phyloP scores from a whole-genome alignment of 148 eudicot species.

The Linanthus parryae region DNA sequence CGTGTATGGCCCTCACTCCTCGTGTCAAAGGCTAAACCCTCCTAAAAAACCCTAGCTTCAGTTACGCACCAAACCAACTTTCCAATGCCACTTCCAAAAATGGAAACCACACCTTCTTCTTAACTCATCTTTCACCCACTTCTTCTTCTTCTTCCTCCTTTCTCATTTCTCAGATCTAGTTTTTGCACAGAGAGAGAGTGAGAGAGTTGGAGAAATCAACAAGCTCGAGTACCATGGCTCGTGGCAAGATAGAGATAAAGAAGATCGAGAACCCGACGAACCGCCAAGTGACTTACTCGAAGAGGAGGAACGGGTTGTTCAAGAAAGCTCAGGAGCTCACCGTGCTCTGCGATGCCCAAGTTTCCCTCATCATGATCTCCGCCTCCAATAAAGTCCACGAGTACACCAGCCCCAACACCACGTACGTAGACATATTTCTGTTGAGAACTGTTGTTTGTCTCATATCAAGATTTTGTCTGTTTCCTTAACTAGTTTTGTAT shows the following conservation, averaged over 20 bases:
- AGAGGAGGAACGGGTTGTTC: constrained; percentile 53
- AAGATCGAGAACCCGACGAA: constrained; percentile 47
- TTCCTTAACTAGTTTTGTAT: background rate
- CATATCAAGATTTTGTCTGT: no score
- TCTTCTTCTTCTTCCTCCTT: no score
- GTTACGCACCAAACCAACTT: constrained; percentile 11
- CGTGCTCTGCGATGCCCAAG: constrained; percentile 55
- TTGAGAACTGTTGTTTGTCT: background rate
- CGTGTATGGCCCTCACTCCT: no score
- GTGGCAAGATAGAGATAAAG: constrained; percentile 52
- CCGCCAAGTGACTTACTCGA: constrained; percentile 60
- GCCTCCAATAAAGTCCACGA: constrained; percentile 32
- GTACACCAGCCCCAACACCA: constrained; percentile 31
- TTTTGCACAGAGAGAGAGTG: constrained; percentile 1
- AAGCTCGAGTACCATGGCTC: no score
- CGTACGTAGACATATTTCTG: constrained; percentile 16
- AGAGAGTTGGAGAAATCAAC: constrained; percentile 3
- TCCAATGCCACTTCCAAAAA: constrained; percentile 10
- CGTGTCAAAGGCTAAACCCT: no score
- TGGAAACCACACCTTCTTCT: constrained; percentile 8
- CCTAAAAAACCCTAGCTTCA: background rate
- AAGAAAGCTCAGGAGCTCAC: constrained; percentile 58
- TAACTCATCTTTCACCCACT: no score
- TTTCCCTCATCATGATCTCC: constrained; percentile 46
- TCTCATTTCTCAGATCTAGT: background rate